Evolutionary conservation across 805 yeast species (phyloP), one percentile per base, ranked within the genome.

Genomic region (Wickerhamiella sergipiensis): DNA sequence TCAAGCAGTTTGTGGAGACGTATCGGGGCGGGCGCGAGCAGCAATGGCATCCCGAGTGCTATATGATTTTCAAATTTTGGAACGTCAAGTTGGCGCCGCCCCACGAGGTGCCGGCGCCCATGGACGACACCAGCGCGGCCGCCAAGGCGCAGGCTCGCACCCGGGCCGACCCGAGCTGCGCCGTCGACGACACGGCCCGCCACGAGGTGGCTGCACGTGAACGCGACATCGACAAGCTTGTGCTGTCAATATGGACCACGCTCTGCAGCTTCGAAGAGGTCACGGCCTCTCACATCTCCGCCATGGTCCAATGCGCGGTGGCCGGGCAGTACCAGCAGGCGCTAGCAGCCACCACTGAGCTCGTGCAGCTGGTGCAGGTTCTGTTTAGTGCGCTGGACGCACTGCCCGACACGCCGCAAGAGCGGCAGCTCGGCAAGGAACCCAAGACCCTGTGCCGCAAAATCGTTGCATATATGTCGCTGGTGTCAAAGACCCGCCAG

Each of bases 1-100:
- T 94, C 38, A 88, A 88, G 63, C 97, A 92, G 63, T 92, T 88
- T 66, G 95, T 90, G 38, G 96, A 90, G 65, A 79, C 90, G 45
- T 85, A 80, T 54, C 75, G 92, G 58, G 95, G 96, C 48, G 96
- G 96, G 21, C 76, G 82, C 58, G 83, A 85, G 52, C 95, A 89
- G 65, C 95, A 87, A 64, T 92, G 99, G 99, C 99, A 92, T 67
- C 97, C 97, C 1, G 97, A 94, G 64, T 92, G 99, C 71, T 92
- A 88, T 64, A 94, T 94, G 88, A 94, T 92, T 46, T 89, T 85
- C 70, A 89, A 89, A 66, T 89, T 87, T 61, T 92, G 98, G 98
- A 88, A 87, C 63, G 95, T 89, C 19, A 76, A 81, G 52, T 71
- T 92, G 21, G 75, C 83, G 23, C 46, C 46, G 2, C 22, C 46